Conservation (phyloP, 768 basidiomycete genomes). For the Rhodotorula taiwanensis region DNA sequence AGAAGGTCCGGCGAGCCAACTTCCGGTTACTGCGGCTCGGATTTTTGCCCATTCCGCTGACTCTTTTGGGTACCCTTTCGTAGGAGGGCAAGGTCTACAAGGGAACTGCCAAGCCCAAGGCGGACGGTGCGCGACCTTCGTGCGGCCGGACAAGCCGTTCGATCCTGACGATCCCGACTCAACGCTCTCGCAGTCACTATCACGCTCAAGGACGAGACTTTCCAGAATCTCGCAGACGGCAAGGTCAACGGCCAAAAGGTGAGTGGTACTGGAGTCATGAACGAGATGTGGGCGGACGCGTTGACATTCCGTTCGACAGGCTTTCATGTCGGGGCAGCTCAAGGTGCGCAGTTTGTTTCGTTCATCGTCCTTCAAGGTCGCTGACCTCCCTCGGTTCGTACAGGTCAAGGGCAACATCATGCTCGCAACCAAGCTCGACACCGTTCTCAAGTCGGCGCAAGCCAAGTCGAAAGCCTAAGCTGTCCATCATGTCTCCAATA, state of each 20-base stretch:
- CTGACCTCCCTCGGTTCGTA: not conserved
- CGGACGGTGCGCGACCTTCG: constrained; percentile 62
- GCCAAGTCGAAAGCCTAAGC: constrained; percentile 16
- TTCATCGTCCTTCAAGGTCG: not conserved
- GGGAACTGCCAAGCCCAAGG: constrained; percentile 62
- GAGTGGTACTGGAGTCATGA: not conserved
- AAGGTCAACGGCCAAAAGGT: constrained; percentile 84
- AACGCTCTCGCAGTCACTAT: constrained; percentile 18
- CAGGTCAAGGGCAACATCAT: constrained; percentile 78
- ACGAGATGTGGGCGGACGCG: fast-evolving
- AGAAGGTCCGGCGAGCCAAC: constrained; percentile 50
- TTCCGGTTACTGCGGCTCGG: not conserved
- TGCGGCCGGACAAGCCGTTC: too few species aligned
- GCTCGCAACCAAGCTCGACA: constrained; percentile 84
- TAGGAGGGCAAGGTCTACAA: constrained; percentile 66
- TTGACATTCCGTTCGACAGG: not conserved
- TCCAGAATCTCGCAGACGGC: constrained; percentile 58
- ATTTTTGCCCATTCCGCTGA: not conserved
- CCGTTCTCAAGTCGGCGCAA: constrained; percentile 57
- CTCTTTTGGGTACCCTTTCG: too few species aligned
- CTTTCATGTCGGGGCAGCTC: constrained; percentile 25
- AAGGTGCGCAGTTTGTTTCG: not conserved
- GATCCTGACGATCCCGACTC: not conserved
- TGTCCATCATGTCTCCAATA: too few species aligned
- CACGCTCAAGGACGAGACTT: constrained; percentile 31